These are phyloP conservation scores for Dendrobium officinale DNA, from an alignment of 106 monocot genomes.

Conservation along the genomic window DNA sequence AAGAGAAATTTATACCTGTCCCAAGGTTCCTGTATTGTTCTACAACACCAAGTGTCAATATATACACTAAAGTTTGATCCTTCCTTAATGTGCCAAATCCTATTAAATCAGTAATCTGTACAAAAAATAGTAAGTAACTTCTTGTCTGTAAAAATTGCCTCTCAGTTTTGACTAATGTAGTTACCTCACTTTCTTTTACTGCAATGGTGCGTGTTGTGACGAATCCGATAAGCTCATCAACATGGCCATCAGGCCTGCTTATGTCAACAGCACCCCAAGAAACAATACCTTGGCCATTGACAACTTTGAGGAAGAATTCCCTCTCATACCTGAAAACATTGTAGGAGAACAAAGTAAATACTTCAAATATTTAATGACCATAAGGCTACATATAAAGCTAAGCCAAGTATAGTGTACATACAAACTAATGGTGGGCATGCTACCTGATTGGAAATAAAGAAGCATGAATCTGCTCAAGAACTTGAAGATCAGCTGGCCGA, in stretches of 20 bases:
- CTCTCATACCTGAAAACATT: constrained; percentile 65
- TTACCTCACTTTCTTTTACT: constrained; percentile 89
- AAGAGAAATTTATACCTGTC: constrained; percentile 46
- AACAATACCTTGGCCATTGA: constrained; percentile 70
- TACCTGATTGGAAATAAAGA: constrained; percentile 94
- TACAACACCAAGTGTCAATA: constrained; percentile 91
- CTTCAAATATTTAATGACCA: not conserved
- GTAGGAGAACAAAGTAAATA: not conserved
- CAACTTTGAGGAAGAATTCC: constrained; percentile 93
- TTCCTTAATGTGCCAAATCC: constrained; percentile 54
- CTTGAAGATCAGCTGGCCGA: constrained; percentile 74
- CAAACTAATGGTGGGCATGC: too few relatives aligned
- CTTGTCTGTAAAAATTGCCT: not conserved
- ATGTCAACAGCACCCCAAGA: constrained; percentile 94
- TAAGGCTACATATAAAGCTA: not conserved
- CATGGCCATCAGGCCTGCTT: constrained; percentile 33
- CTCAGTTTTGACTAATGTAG: not conserved
- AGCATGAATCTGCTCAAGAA: constrained; percentile 73
- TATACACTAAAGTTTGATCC: constrained; percentile 78
- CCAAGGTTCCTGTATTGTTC: constrained; percentile 78
- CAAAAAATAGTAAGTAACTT: not conserved
- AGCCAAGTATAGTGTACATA: not conserved
- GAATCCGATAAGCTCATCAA: constrained; percentile 79
- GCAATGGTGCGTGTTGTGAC: constrained; percentile 67
- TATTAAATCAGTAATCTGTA: constrained; percentile 73